phyloP scores from a whole-genome alignment of 352 stramenopile genomes.

The Globisporangium iwayamae region DNA sequence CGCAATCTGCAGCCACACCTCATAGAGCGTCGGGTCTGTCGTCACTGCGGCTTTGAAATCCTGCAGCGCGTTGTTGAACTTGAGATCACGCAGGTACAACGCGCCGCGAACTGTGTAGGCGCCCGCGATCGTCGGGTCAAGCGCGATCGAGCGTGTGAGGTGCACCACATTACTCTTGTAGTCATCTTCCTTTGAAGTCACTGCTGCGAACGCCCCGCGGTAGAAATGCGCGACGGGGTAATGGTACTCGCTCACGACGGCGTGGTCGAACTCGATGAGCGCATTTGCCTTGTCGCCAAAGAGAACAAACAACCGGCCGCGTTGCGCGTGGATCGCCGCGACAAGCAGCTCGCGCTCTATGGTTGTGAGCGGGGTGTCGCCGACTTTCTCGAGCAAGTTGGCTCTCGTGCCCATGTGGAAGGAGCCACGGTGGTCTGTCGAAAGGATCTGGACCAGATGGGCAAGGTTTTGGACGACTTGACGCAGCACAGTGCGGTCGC shows the following conservation, averaged over 20 bases:
- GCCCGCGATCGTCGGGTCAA: conserved; percentile 72
- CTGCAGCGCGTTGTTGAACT: conserved; percentile 73
- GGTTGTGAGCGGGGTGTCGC: conserved; percentile 19
- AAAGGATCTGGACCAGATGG: conserved; percentile 51
- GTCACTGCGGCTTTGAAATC: conserved; percentile 77
- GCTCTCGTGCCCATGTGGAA: conserved; percentile 20
- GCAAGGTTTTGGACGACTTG: conserved; percentile 65
- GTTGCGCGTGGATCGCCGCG: conserved; percentile 57
- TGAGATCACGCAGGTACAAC: conserved; percentile 60
- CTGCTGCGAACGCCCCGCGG: conserved; percentile 54
- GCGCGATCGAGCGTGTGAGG: conserved; percentile 53
- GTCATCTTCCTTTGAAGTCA: conserved; percentile 28
- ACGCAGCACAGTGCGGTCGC: conserved; percentile 48
- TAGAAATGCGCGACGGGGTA: conserved; percentile 81
- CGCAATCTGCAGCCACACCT: conserved; percentile 79
- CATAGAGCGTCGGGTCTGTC: conserved; percentile 68
- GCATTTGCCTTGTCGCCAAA: conserved; percentile 47
- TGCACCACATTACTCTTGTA: conserved; percentile 49
- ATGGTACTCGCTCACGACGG: conserved; percentile 75
- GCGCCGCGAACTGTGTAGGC: conserved; percentile 71
- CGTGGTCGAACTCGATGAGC: conserved; percentile 61
- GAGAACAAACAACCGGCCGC: conserved; percentile 57
- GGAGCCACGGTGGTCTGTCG: conserved; percentile 30
- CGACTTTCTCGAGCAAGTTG: neutral
- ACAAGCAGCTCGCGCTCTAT: conserved; percentile 47